A percentile compares a stretch with the other conserved stretches of the same genome.
These are phyloP conservation scores for Debaryomyces hansenii DNA, from an alignment of 805 yeast species.

Conservation along the genomic window DNA sequence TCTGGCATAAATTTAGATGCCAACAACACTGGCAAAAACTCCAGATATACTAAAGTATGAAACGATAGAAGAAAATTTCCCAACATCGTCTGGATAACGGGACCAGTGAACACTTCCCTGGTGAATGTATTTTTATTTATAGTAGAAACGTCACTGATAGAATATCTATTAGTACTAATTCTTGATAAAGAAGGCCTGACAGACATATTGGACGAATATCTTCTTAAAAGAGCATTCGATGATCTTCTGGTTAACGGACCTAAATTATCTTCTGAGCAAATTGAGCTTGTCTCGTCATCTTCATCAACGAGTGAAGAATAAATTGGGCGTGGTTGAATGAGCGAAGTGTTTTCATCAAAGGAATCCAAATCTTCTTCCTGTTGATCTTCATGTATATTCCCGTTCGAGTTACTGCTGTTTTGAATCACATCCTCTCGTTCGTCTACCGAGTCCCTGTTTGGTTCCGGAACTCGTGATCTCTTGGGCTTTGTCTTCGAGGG, in stretches of 20 bases:
- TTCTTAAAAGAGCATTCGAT: constrained; percentile 20
- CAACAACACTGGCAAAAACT: constrained; percentile 56
- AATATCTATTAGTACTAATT: neutral
- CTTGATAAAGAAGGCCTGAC: constrained; percentile 8
- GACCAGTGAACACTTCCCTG: constrained; percentile 25
- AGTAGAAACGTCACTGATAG: constrained; percentile 4
- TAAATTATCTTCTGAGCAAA: constrained; percentile 5
- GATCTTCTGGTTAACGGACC: constrained; percentile 15
- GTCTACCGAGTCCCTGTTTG: neutral
- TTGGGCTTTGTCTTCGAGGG: neutral
- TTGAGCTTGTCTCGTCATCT: constrained; percentile 9
- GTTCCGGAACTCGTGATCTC: neutral
- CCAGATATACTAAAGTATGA: constrained; percentile 50
- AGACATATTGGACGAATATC: constrained; percentile 12
- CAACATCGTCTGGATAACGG: constrained; percentile 29
- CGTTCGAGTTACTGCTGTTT: neutral
- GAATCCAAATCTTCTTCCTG: constrained; percentile 11
- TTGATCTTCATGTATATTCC: constrained; percentile 7
- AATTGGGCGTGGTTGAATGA: constrained; percentile 1
- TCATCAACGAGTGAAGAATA: constrained; percentile 4
- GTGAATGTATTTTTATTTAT: constrained; percentile 10
- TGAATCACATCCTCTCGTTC: neutral
- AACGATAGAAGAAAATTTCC: constrained; percentile 45
- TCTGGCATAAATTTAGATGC: constrained; percentile 32
- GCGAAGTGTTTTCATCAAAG: neutral